Percentiles rank a stretch among this genome's conserved stretches.
Conservation (phyloP, 2,329 filamentous ascomycete species). For the Claviceps purpurea region DNA sequence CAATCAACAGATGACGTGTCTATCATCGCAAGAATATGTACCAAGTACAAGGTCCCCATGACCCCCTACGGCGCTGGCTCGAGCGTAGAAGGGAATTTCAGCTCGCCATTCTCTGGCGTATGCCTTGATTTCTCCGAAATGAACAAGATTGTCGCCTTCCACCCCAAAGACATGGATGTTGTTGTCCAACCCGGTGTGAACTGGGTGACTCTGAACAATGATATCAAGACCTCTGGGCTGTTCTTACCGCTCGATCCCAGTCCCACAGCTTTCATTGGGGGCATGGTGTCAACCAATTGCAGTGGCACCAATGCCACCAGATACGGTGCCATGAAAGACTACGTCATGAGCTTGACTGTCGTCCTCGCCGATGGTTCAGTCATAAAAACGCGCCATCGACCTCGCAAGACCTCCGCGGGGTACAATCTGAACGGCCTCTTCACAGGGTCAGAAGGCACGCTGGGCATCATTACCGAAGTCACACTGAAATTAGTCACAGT, state of each 20-base stretch:
- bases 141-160: constrained; percentile 50
- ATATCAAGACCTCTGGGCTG: constrained; percentile 46
- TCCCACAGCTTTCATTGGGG: constrained; percentile 43
- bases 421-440: constrained; percentile 60
- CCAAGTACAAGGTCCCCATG: constrained; percentile 52
- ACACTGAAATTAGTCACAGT: constrained; percentile 54
- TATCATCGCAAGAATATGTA: constrained; percentile 47
- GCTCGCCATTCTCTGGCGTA: constrained; percentile 52
- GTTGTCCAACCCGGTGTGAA: constrained; percentile 56
- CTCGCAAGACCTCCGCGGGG: constrained; percentile 56
- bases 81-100: constrained; percentile 59
- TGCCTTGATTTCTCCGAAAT: constrained; percentile 57
- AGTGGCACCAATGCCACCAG: constrained; percentile 46
- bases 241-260: constrained; percentile 61
- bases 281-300: constrained; percentile 56
- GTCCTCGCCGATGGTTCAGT: constrained; percentile 53
- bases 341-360: constrained; percentile 58
- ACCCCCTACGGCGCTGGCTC: constrained; percentile 65
- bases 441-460: constrained; percentile 56
- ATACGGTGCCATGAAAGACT: constrained; percentile 67
- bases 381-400: constrained; percentile 54
- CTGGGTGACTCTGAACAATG: constrained; percentile 54
- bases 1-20: constrained; percentile 51
- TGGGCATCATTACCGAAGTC: constrained; percentile 57
- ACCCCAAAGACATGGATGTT: constrained; percentile 58